Evolutionary conservation across 768 basidiomycete genomes (phyloP), one percentile per base, ranked within the genome.

Genomic region (Tremella yokohamensis): DNA sequence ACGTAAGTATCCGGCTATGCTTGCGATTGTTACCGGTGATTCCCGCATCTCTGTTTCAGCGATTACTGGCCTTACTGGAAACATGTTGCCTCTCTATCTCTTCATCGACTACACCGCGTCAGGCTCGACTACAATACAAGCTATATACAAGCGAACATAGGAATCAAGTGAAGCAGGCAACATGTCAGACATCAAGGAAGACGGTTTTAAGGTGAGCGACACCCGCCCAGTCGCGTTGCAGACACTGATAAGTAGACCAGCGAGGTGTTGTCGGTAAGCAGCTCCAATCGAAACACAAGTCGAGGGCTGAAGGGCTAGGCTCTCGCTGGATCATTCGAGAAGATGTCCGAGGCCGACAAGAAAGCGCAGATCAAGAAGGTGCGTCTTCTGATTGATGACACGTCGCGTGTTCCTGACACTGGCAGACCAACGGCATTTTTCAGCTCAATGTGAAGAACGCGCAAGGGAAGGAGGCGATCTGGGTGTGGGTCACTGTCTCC

Each of bases 341-440:
- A 71, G 55, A 75, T 76, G 70, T 53, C 66, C 22, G 76, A 73
- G n/a, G 53, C 56, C 38, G 74, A 77, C 62, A 74, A 74, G 64
- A 73, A 77, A 60, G 58, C 42, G 7, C 66, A 73, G 52, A 70
- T 77, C 55, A 78, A 76, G 60, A 78, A 77, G 66, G 76, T 76
- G 25, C 60, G 74, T 49, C 6, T 18, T 16, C 6, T 34, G 29
- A 11, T 34, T 11, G 4, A 6, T 12, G 26, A 49, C 20, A 20
- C 49, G 20, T 50, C 49, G 11, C 3, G 3, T n/a, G 2, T 20
- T 11, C 20, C 20, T 20, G 13, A 50, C 25, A 52, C 51, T 38
- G 55, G 44, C 48, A 90, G 90, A 87, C 86, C 50, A 90, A 88
- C 67, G 90, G 88, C 61, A 84, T 93, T 71, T 92, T 96, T 74